A percentile compares a stretch with the other conserved stretches of the same genome.
These are phyloP conservation scores for Alternaria viburni DNA, from an alignment of 2,329 filamentous ascomycete species.

Conservation along the genomic window DNA sequence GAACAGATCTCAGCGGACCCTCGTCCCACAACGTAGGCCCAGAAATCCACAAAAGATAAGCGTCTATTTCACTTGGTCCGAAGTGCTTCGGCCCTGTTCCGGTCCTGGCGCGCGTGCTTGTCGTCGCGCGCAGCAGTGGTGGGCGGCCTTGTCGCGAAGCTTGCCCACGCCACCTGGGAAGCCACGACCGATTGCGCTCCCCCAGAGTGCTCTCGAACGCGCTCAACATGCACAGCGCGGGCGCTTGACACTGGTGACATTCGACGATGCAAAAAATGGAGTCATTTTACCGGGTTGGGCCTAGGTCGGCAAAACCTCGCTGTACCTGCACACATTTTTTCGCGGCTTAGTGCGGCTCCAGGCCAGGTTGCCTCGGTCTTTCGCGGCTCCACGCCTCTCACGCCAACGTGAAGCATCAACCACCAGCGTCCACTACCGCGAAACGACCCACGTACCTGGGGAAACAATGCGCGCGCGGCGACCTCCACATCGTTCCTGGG, in stretches of 20 bases:
- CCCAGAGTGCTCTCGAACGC: slow-evolving; percentile 10
- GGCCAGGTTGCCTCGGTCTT: slow-evolving; percentile 3
- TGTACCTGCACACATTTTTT: slow-evolving; percentile 3
- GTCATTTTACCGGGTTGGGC: background rate
- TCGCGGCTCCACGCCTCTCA: slow-evolving; percentile 4
- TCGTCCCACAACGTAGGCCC: slow-evolving; percentile 5
- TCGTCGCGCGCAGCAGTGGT: background rate
- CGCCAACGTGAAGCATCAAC: slow-evolving; percentile 5
- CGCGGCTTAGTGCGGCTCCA: slow-evolving; percentile 11
- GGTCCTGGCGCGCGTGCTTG: slow-evolving; percentile 1
- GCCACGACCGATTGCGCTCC: background rate
- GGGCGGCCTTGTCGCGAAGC: slow-evolving; percentile 1
- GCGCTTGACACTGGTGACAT: slow-evolving; percentile 6
- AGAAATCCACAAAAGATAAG: slow-evolving; percentile 15
- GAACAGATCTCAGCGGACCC: slow-evolving; percentile 4
- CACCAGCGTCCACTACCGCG: background rate
- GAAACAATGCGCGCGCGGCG: slow-evolving; percentile 9
- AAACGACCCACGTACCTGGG: slow-evolving; percentile 6
- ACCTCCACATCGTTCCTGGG: slow-evolving; percentile 9
- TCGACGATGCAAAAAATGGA: slow-evolving; percentile 1
- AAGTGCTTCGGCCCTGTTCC: slow-evolving; percentile 1
- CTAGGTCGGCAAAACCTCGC: slow-evolving; percentile 5
- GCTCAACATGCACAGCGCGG: background rate
- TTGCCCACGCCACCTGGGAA: background rate
- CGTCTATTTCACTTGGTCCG: slow-evolving; percentile 7